Evolutionary conservation across 169 alveolate genomes (phyloP).

Genomic region (Plasmodium blacklocki): DNA sequence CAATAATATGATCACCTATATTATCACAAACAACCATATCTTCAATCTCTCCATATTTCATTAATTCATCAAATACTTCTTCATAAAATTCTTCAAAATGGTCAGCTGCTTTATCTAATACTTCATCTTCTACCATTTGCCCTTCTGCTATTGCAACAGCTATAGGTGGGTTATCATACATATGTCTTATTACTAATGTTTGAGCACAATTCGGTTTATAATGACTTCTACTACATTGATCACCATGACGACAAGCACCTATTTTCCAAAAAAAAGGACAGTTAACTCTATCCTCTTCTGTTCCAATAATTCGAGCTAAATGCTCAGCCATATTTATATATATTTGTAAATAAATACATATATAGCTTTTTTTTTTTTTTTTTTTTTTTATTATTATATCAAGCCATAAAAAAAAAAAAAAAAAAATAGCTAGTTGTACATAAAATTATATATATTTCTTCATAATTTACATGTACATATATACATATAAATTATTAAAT

Average conservation of each 20-base stretch:
- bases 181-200: slow-evolving; percentile 96
- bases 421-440: slow-evolving; percentile 34
- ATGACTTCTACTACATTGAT: slow-evolving; percentile 99
- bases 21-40: slow-evolving; percentile 99
- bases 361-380: slow-evolving; percentile 9
- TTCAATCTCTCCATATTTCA: slow-evolving; percentile 98
- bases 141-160: slow-evolving; percentile 99
- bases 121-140: slow-evolving; percentile 93
- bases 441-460: slow-evolving; percentile 5
- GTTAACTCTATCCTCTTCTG: slow-evolving; percentile 99
- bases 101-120: slow-evolving; percentile 97
- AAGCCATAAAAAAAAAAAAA: slow-evolving; percentile 16
- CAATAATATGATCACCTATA: slow-evolving; percentile 99
- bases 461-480: slow-evolving; percentile 28
- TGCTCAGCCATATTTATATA: slow-evolving; percentile 97
- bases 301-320: slow-evolving; percentile 97
- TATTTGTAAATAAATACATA: slow-evolving; percentile 1
- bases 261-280: slow-evolving; percentile 99
- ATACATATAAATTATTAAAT: slow-evolving; percentile 24
- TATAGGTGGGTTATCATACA: slow-evolving; percentile 98
- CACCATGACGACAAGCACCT: slow-evolving; percentile 99
- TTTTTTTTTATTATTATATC: slow-evolving; percentile 13
- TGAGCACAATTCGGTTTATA: slow-evolving; percentile 97
- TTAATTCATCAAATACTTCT: slow-evolving; percentile 97
- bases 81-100: slow-evolving; percentile 99